Evolutionary conservation across 352 stramenopile genomes (phyloP).

Genomic region (Phytophthora hibernalis): DNA sequence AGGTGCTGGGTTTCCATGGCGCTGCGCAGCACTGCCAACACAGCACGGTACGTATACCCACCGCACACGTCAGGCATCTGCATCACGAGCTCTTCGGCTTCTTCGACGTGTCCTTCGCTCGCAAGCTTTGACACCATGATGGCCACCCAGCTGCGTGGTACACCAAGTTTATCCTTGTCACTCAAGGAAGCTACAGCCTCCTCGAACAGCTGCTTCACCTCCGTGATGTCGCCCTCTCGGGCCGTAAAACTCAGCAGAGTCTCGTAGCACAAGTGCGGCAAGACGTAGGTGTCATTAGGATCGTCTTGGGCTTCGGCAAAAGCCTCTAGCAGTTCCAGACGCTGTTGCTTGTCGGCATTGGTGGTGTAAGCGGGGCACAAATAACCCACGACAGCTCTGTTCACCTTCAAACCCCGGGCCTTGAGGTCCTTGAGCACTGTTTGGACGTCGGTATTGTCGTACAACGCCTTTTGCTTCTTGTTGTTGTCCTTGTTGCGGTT

Average conservation of each 20-base stretch:
- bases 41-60: slow-evolving; percentile 52
- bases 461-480: slow-evolving; percentile 38
- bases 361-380: slow-evolving; percentile 49
- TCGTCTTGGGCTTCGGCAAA: slow-evolving; percentile 44
- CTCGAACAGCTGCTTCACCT: slow-evolving; percentile 56
- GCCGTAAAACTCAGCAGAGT: slow-evolving; percentile 49
- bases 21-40: slow-evolving; percentile 50
- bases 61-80: slow-evolving; percentile 51
- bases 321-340: slow-evolving; percentile 60
- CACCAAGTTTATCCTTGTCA: slow-evolving; percentile 29
- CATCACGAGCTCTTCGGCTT: slow-evolving; percentile 43
- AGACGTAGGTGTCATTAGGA: slow-evolving; percentile 50
- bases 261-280: slow-evolving; percentile 54
- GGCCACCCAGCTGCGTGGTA: slow-evolving; percentile 58
- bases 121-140: slow-evolving; percentile 52
- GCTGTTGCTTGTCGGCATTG: slow-evolving; percentile 60
- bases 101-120: slow-evolving; percentile 43
- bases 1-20: slow-evolving; percentile 35
- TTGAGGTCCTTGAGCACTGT: slow-evolving; percentile 52
- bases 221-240: slow-evolving; percentile 42
- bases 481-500: slow-evolving; percentile 30
- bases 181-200: slow-evolving; percentile 50
- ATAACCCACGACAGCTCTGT: slow-evolving; percentile 52
- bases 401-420: slow-evolving; percentile 44
- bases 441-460: slow-evolving; percentile 50